Evolutionary conservation across 257 asterid species (phyloP), one percentile per base, ranked within the genome.

Genomic region (Cinchona pubescens): DNA sequence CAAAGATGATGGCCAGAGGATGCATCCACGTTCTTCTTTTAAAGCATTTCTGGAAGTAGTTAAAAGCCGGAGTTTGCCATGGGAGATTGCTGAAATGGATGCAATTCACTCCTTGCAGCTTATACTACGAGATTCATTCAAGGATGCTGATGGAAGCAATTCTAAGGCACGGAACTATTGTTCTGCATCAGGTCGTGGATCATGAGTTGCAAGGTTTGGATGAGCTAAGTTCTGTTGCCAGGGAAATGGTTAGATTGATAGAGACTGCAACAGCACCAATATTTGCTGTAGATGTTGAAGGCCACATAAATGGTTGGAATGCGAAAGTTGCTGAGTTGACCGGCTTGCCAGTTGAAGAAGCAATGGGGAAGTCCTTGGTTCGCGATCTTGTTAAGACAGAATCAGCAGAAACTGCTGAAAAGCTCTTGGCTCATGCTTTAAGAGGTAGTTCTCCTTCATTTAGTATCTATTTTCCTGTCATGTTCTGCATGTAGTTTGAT

Each of bases 1-100:
- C 78, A 92, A 90, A 83, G 97, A 92, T 53, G 93, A 90, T 30
- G 89, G 92, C 45, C 88, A 84, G 80, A 89, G 89, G 85, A 90
- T 92, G 97, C 93, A 92, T 88, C 97, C 97, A 0, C 93, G 98
- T 21, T 93, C 97, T 46, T 93, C 98, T 2, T 93, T 93, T 79
- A 87, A 86, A 76, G 98, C 95, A 29, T 93, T 93, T 84, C 81
- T 93, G 23, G 98, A 93, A 81, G 97, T 93, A 64, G 97, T 90
- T 27, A 93, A 93, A 88, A 91, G 95, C 71, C 82, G 93, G 64
- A 91, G 97, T 82, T 76, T 85, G 65, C 98, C 96, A n/a, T 93
- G 98, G 98, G 97, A 93, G 81, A 88, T 75, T 81, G 92, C 96
- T 9, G 97, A 93, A 82, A 87, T 93, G 92, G 97, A 93, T 80